Percentiles rank a stretch among this genome's conserved stretches.
These are phyloP conservation scores for Xylaria nigripes DNA, from an alignment of 495 filamentous ascomycete species.

Conservation along the genomic window DNA sequence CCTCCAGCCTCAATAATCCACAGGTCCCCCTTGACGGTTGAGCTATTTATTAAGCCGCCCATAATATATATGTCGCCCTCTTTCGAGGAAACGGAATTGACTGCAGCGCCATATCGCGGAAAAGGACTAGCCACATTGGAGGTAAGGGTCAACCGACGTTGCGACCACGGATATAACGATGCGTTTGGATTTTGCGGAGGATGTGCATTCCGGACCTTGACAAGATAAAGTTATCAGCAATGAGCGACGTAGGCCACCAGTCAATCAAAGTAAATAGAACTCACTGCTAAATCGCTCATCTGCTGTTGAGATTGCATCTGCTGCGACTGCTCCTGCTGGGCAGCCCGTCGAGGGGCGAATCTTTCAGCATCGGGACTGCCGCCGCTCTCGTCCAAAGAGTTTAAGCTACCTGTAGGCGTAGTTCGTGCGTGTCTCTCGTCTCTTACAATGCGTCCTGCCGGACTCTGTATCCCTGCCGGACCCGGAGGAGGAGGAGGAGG, in stretches of 20 bases:
- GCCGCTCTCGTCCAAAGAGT: constrained; percentile 41
- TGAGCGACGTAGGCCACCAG: not conserved
- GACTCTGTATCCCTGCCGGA: constrained; percentile 28
- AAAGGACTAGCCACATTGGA: constrained; percentile 80
- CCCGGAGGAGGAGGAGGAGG: no score
- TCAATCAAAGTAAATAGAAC: constrained; percentile 9
- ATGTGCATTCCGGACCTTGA: constrained; percentile 41
- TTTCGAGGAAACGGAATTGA: constrained; percentile 86
- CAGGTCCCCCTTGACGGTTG: constrained; percentile 90
- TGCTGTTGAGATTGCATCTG: constrained; percentile 21
- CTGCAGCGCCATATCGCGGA: constrained; percentile 92
- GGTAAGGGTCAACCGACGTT: constrained; percentile 77
- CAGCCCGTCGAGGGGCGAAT: constrained; percentile 30
- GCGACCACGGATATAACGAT: constrained; percentile 91
- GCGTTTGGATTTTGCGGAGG: constrained; percentile 37
- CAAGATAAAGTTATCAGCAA: constrained; percentile 11
- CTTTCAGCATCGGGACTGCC: constrained; percentile 45
- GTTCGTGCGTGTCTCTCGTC: constrained; percentile 42
- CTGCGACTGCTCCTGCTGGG: constrained; percentile 27
- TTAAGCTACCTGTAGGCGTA: constrained; percentile 49
- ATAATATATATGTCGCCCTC: constrained; percentile 97
- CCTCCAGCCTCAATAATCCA: constrained; percentile 94
- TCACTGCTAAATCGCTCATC: constrained; percentile 43
- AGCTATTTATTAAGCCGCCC: constrained; percentile 90
- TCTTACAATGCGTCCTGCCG: constrained; percentile 34